Evolutionary conservation across 2,329 filamentous ascomycete species (phyloP), one percentile per base, ranked within the genome.

Genomic region (Fusarium tanahbumbuense): DNA sequence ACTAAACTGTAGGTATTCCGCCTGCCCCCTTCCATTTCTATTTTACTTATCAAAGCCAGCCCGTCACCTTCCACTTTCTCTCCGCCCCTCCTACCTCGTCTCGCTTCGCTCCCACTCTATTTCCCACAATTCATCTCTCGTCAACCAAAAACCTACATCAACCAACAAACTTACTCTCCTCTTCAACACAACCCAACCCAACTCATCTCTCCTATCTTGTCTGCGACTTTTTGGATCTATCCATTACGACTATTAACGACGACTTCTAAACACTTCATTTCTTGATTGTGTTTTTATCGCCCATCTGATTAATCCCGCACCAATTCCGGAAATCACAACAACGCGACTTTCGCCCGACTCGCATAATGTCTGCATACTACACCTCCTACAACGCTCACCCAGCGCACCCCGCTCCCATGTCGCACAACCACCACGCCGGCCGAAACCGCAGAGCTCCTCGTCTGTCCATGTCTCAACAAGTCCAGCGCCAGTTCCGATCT

Each of bases 401-500:
- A 72, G 86, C 86, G 75, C 85, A 88, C 73, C 83, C 84, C 68
- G 86, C 86, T 64, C 84, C 89, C 49, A 81, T 86, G 76, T 86
- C 90, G 70, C 92, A 96, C 83, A 91, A 88, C 81, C 91, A 95
- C 83, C 92, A 96, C 81, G 91, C 89, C 77, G 92, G 93, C 76
- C 93, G 95, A 77, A 94, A 92, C 80, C 92, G 95, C 77, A 89
- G 95, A 78, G 92, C 91, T 45, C 92, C 94, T 65, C 89, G 94
- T 76, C 86, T 96, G 75, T 91, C 91, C 44, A 90, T 93, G 55
- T 87, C 91, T 46, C 93, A 97, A 78, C 93, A 95, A 83, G 84
- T 90, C 53, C 93, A 97, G 78, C 92, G 94, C 80, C 93, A 97
- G 81, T 94, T 93, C 79, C 92, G 94, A 53, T 53, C 49, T 69